Conservation (phyloP, 1,284 basidiomycete species). For the Pseudomicrostroma phylloplanum region DNA sequence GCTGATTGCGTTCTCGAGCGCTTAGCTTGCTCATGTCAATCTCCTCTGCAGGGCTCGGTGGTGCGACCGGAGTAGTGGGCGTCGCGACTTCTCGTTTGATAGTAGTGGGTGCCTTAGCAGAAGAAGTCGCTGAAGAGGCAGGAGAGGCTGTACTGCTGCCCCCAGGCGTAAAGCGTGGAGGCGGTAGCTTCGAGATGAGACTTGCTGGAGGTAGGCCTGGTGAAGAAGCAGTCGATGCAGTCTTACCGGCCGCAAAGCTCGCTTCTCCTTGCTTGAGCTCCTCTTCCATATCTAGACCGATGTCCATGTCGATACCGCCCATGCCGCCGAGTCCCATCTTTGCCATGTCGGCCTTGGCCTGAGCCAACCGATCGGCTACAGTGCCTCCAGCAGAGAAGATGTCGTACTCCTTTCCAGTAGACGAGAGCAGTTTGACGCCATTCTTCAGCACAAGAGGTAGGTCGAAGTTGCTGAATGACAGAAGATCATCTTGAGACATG, state of each 20-base stretch:
- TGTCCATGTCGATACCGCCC: slow-evolving; percentile 68
- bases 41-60: slow-evolving; percentile 20
- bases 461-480: slow-evolving; percentile 54
- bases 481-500: slow-evolving; percentile 10
- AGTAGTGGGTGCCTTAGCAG: neutral
- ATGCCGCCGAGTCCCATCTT: slow-evolving; percentile 64
- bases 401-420: slow-evolving; percentile 76
- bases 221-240: neutral
- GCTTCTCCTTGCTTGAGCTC: slow-evolving; percentile 31
- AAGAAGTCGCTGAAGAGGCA: neutral
- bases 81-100: neutral
- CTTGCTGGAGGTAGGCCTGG: neutral
- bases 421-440: slow-evolving; percentile 71
- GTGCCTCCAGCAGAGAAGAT: slow-evolving; percentile 21
- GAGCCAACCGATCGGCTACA: slow-evolving; percentile 63
- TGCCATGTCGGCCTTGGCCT: slow-evolving; percentile 65
- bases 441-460: slow-evolving; percentile 68
- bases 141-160: neutral
- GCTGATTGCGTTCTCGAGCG: slow-evolving; percentile 77
- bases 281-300: slow-evolving; percentile 53
- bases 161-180: neutral
- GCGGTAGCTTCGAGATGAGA: neutral
- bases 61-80: neutral
- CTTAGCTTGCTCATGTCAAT: slow-evolving; percentile 43
- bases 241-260: neutral